Conservation (phyloP, 805 yeast species). For the Ogataea methylovora region DNA sequence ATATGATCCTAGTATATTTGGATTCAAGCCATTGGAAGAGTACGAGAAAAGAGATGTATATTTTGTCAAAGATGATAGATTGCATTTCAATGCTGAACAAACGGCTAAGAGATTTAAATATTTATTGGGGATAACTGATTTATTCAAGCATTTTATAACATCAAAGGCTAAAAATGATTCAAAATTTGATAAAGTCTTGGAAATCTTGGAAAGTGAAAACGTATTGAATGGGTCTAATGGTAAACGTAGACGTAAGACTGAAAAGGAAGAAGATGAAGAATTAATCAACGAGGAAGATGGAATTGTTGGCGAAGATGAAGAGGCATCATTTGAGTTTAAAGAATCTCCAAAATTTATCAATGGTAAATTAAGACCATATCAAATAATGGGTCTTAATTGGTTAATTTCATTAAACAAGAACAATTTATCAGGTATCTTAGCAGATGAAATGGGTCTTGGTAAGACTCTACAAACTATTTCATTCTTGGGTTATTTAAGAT, state of each 20-base stretch:
- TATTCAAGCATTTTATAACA: slow-evolving; percentile 63
- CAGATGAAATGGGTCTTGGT: slow-evolving; percentile 85
- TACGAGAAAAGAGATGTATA: slow-evolving; percentile 15
- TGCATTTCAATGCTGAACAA: slow-evolving; percentile 42
- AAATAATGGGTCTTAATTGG: slow-evolving; percentile 79
- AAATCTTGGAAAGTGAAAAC: slow-evolving; percentile 26
- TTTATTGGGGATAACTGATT: slow-evolving; percentile 53
- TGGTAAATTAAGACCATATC: slow-evolving; percentile 66
- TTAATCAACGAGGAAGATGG: slow-evolving; percentile 52
- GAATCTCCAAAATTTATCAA: slow-evolving; percentile 46
- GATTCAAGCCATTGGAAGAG: slow-evolving; percentile 4
- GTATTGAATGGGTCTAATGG: slow-evolving; percentile 12
- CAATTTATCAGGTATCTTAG: slow-evolving; percentile 66
- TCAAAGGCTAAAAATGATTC: slow-evolving; percentile 58
- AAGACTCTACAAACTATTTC: slow-evolving; percentile 77
- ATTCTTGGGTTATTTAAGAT: slow-evolving; percentile 64
- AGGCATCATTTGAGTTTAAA: slow-evolving; percentile 36
- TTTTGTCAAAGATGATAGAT: slow-evolving; percentile 25
- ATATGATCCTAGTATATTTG: not conserved
- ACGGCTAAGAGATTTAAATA: slow-evolving; percentile 64
- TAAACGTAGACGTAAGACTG: slow-evolving; percentile 59
- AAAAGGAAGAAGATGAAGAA: slow-evolving; percentile 73
- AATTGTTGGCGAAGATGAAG: slow-evolving; percentile 18
- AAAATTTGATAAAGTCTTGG: slow-evolving; percentile 44
- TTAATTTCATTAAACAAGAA: slow-evolving; percentile 59